Evolutionary conservation across 2,329 filamentous ascomycete genomes (phyloP), one percentile per base, ranked within the genome.

Genomic region (Dendrostoma leiphaemia): DNA sequence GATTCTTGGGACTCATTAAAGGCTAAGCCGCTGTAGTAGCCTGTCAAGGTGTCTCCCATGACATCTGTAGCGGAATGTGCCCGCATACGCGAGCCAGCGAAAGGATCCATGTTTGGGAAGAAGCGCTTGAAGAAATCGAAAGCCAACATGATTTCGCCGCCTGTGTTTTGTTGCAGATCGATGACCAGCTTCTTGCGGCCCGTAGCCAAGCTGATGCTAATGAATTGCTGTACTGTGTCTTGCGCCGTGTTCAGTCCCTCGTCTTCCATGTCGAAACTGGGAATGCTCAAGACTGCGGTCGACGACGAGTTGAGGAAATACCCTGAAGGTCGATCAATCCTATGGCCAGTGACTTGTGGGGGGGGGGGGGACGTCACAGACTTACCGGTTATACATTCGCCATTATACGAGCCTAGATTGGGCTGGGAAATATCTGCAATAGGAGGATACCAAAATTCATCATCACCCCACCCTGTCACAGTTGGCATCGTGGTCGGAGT

Each of bases 251-350:
- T 15, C 2, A 48, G 31, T 13, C 59, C 64, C 5, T 62, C 61
- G 2, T 54, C 62, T 32, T 56, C 60, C 45, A 65, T 62, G 6
- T 66, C 57, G 44, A 75, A 75, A 48, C 58, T 69, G 1, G 72
- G 72, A 32, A 74, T 69, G 45, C 70, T 73, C 9, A 76, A 60
- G 1, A 76, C 68, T 5, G 66, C 68, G n/a, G n/a, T n/a, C n/a
- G n/a, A n/a, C n/a, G n/a, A n/a, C n/a, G n/a, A n/a, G n/a, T n/a
- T n/a, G n/a, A n/a, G n/a, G n/a, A n/a, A n/a, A 62, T 60, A 23
- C 61, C 59, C 17, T 54, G 47, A 6, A 63, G 47, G 51, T 63
- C n/a, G 60, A 2, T 43, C 38, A 13, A 61, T 48, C 23, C 62
- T 58, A 7, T 60, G 50, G n/a, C n/a, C n/a, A n/a, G n/a, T n/a